phyloP scores from a whole-genome alignment of 106 monocot species.

The Cymbidium sinense region DNA sequence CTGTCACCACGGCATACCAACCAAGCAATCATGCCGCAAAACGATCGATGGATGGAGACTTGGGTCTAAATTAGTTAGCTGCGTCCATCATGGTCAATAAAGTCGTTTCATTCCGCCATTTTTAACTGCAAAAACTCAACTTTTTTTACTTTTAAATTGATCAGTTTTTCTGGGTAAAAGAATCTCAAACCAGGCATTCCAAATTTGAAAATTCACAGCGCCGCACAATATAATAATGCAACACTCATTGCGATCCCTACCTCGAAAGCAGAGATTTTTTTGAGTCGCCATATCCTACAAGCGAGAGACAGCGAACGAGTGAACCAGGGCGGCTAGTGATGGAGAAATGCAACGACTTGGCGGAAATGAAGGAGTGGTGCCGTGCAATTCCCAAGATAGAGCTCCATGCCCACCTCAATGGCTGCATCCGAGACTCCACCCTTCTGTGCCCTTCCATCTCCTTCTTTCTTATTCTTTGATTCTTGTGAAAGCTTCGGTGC shows the following conservation, averaged over 20 bases:
- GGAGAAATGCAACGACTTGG: constrained; percentile 4
- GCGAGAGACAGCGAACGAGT: constrained; percentile 2
- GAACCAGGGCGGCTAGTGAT: constrained; percentile 11
- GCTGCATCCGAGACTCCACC: constrained; percentile 88
- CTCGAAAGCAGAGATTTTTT: not conserved
- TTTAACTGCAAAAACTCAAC: not conserved
- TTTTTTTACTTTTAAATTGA: not conserved
- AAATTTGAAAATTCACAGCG: not conserved
- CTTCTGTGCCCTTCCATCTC: constrained; percentile 49
- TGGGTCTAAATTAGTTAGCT: not conserved
- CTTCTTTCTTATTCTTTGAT: not conserved
- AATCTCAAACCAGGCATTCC: not conserved
- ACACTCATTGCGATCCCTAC: not conserved
- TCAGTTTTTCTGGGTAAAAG: not conserved
- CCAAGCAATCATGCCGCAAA: too few relatives aligned
- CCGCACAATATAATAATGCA: constrained; percentile 1
- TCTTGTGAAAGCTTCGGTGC: not conserved
- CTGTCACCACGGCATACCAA: too few relatives aligned
- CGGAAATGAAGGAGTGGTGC: constrained; percentile 71
- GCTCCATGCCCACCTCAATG: constrained; percentile 96
- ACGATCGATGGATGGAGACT: not conserved
- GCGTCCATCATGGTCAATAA: not conserved
- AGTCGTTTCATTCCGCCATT: not conserved
- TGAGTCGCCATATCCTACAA: not conserved
- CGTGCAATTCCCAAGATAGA: constrained; percentile 70